Evolutionary conservation across 1,284 basidiomycete genomes (phyloP).

Genomic region (Hypsizygus ulmarius): DNA sequence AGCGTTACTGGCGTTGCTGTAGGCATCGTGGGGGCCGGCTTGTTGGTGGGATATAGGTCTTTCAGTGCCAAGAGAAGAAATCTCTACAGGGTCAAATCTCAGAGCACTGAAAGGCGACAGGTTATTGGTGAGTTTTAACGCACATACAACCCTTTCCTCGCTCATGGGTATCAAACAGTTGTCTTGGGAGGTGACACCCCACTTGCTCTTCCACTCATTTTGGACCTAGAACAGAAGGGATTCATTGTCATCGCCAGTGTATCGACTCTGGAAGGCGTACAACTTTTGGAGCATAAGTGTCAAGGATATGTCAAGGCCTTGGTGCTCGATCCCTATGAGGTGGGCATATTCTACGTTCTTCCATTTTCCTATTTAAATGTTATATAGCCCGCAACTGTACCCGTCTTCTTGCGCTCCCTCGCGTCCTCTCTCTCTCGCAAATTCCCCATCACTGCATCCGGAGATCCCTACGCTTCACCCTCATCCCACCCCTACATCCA

Average conservation of each 20-base stretch:
- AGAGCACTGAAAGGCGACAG: constrained; percentile 53
- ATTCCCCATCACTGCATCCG: constrained; percentile 72
- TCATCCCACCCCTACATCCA: constrained; percentile 64
- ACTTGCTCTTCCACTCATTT: constrained; percentile 64
- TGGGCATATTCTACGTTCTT: constrained; percentile 28
- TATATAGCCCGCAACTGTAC: constrained; percentile 61
- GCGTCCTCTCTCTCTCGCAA: constrained; percentile 75
- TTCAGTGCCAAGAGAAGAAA: constrained; percentile 20
- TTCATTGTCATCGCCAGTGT: constrained; percentile 82
- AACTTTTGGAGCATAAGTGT: constrained; percentile 58
- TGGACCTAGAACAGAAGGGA: constrained; percentile 70
- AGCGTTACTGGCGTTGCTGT: constrained; percentile 49
- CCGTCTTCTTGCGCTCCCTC: constrained; percentile 74
- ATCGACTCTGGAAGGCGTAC: constrained; percentile 57
- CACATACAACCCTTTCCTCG: not conserved
- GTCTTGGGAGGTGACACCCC: constrained; percentile 77
- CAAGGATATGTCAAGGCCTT: constrained; percentile 76
- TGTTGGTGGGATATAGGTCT: constrained; percentile 56
- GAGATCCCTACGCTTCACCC: constrained; percentile 72
- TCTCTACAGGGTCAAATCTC: constrained; percentile 32
- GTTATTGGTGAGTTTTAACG: constrained; percentile 58
- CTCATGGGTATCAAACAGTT: constrained; percentile 42
- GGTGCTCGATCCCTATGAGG: constrained; percentile 74
- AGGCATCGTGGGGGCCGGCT: constrained; percentile 55
- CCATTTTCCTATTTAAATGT: constrained; percentile 8